Percentiles rank a stretch among this genome's conserved stretches.
phyloP scores from a whole-genome alignment of 768 basidiomycete species.

The Russula abietina region DNA sequence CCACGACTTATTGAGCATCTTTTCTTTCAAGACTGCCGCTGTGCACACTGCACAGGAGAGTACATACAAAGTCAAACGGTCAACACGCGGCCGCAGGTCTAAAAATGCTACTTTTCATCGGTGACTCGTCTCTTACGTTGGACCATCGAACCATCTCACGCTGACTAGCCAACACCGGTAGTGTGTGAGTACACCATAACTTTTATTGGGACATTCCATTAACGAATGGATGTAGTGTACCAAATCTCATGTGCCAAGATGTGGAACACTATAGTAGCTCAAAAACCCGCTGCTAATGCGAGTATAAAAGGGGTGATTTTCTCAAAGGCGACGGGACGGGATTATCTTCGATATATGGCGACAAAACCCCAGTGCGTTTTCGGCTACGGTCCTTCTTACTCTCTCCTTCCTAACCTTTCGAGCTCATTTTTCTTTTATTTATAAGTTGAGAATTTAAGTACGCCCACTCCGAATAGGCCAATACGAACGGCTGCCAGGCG shows the following conservation, averaged over 20 bases:
- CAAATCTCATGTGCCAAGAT: conserved; percentile 99
- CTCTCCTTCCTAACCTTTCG: background rate
- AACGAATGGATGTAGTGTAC: conserved; percentile 43
- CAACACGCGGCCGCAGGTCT: conserved; percentile 78
- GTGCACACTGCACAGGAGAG: conserved; percentile 98
- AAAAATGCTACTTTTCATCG: conserved; percentile 89
- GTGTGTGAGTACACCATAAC: conserved; percentile 54
- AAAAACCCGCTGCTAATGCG: background rate
- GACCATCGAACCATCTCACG: conserved; percentile 25
- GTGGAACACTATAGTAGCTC: conserved; percentile 14
- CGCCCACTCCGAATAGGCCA: conserved; percentile 49
- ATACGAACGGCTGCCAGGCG: conserved; percentile 90
- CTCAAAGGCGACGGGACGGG: conserved; percentile 93
- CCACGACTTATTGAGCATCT: conserved; percentile 4
- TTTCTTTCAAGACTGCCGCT: conserved; percentile 67
- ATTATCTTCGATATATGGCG: conserved; percentile 93
- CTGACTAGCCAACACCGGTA: conserved; percentile 30
- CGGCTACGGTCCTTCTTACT: background rate
- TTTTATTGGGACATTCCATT: conserved; percentile 18
- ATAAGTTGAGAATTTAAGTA: conserved; percentile 79
- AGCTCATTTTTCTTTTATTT: conserved; percentile 6
- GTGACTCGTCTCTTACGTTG: conserved; percentile 37
- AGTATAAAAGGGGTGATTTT: conserved; percentile 77
- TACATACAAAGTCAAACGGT: too few relatives aligned
- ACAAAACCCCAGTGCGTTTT: conserved; percentile 73